Conservation (phyloP, 495 filamentous ascomycete species). For the Elaphomyces granulatus region DNA sequence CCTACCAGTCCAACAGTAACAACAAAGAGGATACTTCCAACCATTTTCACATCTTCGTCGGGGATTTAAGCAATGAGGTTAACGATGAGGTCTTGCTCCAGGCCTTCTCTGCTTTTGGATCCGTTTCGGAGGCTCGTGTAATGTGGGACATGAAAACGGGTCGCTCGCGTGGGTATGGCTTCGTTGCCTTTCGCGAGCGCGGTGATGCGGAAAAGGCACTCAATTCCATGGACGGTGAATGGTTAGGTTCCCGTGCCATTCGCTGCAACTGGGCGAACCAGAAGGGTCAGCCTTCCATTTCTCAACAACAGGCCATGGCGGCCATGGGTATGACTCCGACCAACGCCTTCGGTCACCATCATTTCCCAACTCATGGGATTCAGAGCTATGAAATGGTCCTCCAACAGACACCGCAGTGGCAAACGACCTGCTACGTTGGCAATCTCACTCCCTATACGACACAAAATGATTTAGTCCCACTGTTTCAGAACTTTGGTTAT, state of each 20-base stretch:
- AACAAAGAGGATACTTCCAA: constrained; percentile 97
- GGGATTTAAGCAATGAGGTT: constrained; percentile 96
- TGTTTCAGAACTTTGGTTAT: constrained; percentile 98
- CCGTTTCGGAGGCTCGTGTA: constrained; percentile 95
- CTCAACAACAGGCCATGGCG: constrained; percentile 92
- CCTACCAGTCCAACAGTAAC: constrained; percentile 88
- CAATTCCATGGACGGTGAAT: constrained; percentile 97
- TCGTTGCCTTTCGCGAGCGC: constrained; percentile 94
- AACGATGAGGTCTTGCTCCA: constrained; percentile 93
- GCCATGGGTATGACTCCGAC: constrained; percentile 98
- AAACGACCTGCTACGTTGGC: constrained; percentile 97
- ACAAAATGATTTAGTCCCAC: constrained; percentile 83
- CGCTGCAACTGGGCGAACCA: constrained; percentile 99
- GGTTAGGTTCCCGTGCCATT: constrained; percentile 96
- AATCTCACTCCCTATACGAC: constrained; percentile 97
- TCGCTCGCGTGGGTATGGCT: constrained; percentile 91
- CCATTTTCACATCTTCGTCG: constrained; percentile 99
- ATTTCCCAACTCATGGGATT: constrained; percentile 92
- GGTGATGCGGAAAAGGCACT: constrained; percentile 90
- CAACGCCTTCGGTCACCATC: constrained; percentile 90
- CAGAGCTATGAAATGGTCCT: constrained; percentile 98
- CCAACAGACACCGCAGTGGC: constrained; percentile 93
- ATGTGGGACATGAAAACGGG: constrained; percentile 99
- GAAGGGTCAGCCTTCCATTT: constrained; percentile 96
- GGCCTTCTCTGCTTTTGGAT: constrained; percentile 93